These are phyloP conservation scores for Parasitella parasitica DNA, from an alignment of 371 early-diverging fungal species.

Conservation along the genomic window DNA sequence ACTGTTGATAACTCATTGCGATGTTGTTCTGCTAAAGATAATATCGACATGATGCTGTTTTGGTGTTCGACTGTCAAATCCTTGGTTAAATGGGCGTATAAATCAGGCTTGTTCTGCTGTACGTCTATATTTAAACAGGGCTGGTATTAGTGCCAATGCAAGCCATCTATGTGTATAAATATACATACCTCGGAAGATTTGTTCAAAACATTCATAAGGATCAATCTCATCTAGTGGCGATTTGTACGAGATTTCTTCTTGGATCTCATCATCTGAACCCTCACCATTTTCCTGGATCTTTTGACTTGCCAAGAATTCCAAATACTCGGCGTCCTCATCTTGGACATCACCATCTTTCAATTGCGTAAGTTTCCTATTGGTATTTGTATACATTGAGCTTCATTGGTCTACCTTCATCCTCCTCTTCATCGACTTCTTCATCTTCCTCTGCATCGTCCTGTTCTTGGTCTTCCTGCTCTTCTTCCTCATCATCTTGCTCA, in stretches of 20 bases:
- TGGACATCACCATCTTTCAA: constrained; percentile 56
- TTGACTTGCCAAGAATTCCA: constrained; percentile 65
- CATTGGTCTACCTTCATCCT: constrained; percentile 22
- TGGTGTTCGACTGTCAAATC: constrained; percentile 32
- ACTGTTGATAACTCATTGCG: constrained; percentile 5
- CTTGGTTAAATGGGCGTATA: constrained; percentile 20
- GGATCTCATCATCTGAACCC: constrained; percentile 71
- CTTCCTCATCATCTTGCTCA: constrained; percentile 54
- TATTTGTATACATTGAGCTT: neutral
- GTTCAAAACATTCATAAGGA: constrained; percentile 74
- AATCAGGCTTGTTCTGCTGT: constrained; percentile 18
- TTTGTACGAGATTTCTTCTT: constrained; percentile 71
- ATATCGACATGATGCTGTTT: constrained; percentile 36
- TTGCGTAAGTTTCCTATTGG: neutral
- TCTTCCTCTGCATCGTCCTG: constrained; percentile 32
- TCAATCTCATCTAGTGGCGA: constrained; percentile 87
- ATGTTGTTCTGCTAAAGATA: constrained; percentile 38
- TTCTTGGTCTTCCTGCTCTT: constrained; percentile 43
- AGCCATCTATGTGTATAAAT: too few relatives aligned
- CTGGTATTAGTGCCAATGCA: too few relatives aligned
- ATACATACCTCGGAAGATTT: constrained; percentile 44
- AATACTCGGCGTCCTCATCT: constrained; percentile 63
- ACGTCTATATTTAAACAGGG: too few relatives aligned
- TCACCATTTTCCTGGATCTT: constrained; percentile 50
- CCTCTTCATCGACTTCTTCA: constrained; percentile 37